phyloP scores from a whole-genome alignment of 2,329 filamentous ascomycete species.

The Cephalotrichum gorgonifer region DNA sequence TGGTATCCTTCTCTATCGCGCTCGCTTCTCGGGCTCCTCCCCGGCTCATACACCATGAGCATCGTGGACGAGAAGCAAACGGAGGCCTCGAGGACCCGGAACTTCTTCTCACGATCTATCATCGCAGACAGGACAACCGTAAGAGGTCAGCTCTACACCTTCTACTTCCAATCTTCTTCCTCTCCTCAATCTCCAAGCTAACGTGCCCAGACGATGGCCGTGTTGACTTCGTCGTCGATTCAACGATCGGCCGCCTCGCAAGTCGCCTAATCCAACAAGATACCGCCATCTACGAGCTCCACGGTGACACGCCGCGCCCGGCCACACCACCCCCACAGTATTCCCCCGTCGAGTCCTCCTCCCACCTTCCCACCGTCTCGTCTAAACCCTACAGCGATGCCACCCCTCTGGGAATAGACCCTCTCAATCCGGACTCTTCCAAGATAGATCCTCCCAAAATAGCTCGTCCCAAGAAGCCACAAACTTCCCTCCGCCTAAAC shows the following conservation, averaged over 20 bases:
- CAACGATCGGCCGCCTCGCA: slow-evolving; percentile 45
- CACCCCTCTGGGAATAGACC: no score
- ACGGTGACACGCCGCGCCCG: slow-evolving; percentile 55
- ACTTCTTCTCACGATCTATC: neutral
- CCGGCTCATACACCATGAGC: neutral
- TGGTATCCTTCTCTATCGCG: no score
- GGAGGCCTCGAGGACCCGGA: neutral
- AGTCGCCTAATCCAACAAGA: neutral
- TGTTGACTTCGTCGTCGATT: slow-evolving; percentile 69
- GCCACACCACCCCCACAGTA: slow-evolving; percentile 36
- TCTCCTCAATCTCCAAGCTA: neutral
- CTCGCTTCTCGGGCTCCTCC: no score
- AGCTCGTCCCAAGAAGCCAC: slow-evolving; percentile 49
- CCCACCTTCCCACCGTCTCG: slow-evolving; percentile 54
- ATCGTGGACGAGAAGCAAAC: neutral
- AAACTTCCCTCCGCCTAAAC: slow-evolving; percentile 49
- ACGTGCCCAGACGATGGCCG: slow-evolving; percentile 54
- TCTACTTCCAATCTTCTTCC: neutral
- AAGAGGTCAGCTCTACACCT: neutral
- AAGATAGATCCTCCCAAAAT: slow-evolving; percentile 60
- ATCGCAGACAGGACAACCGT: neutral
- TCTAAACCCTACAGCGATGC: neutral
- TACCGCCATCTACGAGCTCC: slow-evolving; percentile 46
- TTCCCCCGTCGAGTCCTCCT: slow-evolving; percentile 11
- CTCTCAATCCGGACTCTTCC: no score